Conservation (phyloP, 768 basidiomycete genomes). For the Tephrocybe rancida region DNA sequence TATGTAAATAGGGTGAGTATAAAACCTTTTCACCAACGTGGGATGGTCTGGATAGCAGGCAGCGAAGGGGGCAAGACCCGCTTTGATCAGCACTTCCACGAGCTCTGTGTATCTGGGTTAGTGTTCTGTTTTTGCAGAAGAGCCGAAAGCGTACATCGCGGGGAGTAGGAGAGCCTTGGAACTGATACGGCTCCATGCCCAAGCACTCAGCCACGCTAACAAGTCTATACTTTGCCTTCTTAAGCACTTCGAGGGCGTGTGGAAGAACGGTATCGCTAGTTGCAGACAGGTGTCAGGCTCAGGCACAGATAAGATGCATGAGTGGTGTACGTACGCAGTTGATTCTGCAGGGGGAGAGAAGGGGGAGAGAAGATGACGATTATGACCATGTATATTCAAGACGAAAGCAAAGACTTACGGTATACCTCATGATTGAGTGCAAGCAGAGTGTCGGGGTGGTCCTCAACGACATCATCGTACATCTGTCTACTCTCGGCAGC, state of each 20-base stretch:
- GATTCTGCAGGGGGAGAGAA: constrained; percentile 15
- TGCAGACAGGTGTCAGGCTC: not conserved
- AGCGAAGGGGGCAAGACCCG: not conserved
- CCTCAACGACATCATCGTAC: constrained; percentile 26
- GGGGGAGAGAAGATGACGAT: not conserved
- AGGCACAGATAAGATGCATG: not conserved
- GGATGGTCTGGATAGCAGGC: no score
- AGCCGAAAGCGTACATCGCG: constrained; percentile 29
- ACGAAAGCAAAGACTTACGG: constrained; percentile 13
- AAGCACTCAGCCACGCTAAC: constrained; percentile 42
- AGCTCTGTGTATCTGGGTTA: not conserved
- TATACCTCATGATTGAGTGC: constrained; percentile 39
- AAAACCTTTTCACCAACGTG: no score
- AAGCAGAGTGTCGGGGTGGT: constrained; percentile 33
- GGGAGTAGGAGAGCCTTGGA: constrained; percentile 25
- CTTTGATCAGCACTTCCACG: not conserved
- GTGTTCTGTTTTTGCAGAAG: not conserved
- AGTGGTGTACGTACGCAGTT: constrained; percentile 18
- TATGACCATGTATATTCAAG: not conserved
- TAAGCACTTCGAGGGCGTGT: constrained; percentile 33
- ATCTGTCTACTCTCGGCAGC: constrained; percentile 24
- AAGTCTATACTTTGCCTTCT: constrained; percentile 38
- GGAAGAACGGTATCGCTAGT: constrained; percentile 34
- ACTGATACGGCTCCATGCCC: constrained; percentile 32
- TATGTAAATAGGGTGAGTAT: no score